Evolutionary conservation across 208 protist species (phyloP), one percentile per base, ranked within the genome.

Genomic region (Endotrypanum monterogeii): DNA sequence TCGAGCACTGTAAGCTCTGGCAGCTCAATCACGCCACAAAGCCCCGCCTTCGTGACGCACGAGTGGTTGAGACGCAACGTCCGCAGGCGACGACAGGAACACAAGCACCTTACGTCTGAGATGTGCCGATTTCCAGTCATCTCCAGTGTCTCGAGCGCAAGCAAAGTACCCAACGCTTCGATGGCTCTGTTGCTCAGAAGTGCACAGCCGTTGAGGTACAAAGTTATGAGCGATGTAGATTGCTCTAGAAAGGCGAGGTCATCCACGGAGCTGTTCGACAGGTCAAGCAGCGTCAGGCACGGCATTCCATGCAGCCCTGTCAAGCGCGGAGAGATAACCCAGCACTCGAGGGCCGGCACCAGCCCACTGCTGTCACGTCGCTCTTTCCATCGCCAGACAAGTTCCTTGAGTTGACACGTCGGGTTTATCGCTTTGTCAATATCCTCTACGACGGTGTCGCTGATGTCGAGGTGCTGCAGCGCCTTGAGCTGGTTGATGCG

Each of bases 361-460:
- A 56, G 71, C 2, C 86, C 89, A 18, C 71, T 83, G 32, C 79
- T 77, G 55, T 88, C 83, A 8, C 85, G 75, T 12, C 87, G 80
- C 78, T 91, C 89, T 16, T 78, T 82, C 88, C 89, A 94, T 18
- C 87, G 85, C 85, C 89, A 94, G 30, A 88, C 73, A 30, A 94
- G 73, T 56, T 83, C 74, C 58, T 85, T 79, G 35, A 94, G 62
- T 3, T 41, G 25, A 76, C 80, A 94, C 61, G 35, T 44, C 56
- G 72, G 5, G 39, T 65, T 82, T 39, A 81, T 83, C 68, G 87
- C 74, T 37, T 60, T 48, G 46, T 80, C 67, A 57, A 91, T 84
- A 60, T 94, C 84, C 73, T 91, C 86, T 28, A 94, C 89, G 58
- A 94, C 79, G 8, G 86, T 91, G 74, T 94, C 89, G 76, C 86